A percentile compares a stretch with the other conserved stretches of the same genome.
These are phyloP conservation scores for Nannizzia gypsea DNA, from an alignment of 2,329 filamentous ascomycete genomes.

Conservation along the genomic window DNA sequence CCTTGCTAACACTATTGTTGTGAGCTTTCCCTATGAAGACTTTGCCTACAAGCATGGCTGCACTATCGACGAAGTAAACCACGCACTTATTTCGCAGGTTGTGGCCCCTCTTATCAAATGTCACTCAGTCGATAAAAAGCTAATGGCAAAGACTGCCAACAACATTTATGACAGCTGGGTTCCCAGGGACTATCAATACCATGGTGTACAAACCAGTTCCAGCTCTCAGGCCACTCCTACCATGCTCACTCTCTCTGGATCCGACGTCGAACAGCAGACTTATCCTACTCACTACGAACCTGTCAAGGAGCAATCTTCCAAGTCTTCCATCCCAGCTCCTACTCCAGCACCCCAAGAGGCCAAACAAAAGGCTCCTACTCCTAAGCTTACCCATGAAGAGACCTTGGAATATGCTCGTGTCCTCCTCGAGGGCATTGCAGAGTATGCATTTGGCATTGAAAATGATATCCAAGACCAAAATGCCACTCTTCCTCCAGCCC, in stretches of 20 bases:
- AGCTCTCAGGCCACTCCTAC: background rate
- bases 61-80: slow-evolving; percentile 13
- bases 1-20: slow-evolving; percentile 16
- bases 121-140: background rate
- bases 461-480: background rate
- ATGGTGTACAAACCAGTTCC: background rate
- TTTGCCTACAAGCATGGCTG: slow-evolving; percentile 20
- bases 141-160: background rate
- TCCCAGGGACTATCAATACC: background rate
- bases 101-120: slow-evolving; percentile 11
- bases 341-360: background rate
- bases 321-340: background rate
- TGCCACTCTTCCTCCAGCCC: background rate
- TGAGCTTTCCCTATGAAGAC: slow-evolving; percentile 17
- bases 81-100: slow-evolving; percentile 16
- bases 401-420: background rate
- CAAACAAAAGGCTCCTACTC: too few species aligned
- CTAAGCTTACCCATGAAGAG: background rate
- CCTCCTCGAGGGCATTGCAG: background rate
- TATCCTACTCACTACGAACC: too few species aligned
- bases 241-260: background rate
- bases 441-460: background rate
- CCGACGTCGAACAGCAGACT: background rate
- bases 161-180: background rate
- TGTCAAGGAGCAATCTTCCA: too few species aligned